Evolutionary conservation across 257 asterid genomes (phyloP), one percentile per base, ranked within the genome.

Genomic region (Vinca minor): DNA sequence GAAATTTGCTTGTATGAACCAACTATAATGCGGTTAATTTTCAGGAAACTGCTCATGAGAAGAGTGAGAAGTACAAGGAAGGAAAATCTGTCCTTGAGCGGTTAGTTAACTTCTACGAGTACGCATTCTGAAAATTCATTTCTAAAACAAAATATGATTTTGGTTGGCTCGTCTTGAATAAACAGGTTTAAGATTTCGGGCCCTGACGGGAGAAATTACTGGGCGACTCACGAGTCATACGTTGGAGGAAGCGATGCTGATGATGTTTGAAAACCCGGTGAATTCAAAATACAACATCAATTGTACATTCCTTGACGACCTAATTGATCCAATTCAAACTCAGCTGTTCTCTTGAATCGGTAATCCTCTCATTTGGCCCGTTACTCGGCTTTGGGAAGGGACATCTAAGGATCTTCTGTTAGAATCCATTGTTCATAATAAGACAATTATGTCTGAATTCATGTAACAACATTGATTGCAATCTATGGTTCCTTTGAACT

Each of bases 51-150:
- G 97, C 97, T 20, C 85, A 77, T n/a, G 96, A 90, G 55, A 87
- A 84, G 91, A 66, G 78, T 48, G 95, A 87, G 73, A 85, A 85
- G 90, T 90, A 90, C 93, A 90, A 90, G 82, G 97, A 87, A 81
- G 96, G 97, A 50, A 90, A 87, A 82, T 90, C 96, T 25, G 96
- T 90, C 55, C 95, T 90, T 23, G 97, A 90, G 73, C 80, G 97
- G 97, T 90, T 35, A 69, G 88, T 78, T 59, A 60, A 20, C 69
- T 45, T 67, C n/a, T 38, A 34, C 38, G 3, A 47, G 57, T 28
- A 68, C 17, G 50, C 41, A 32, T 49, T 45, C 59, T 38, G 25
- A 41, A 54, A 39, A 42, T 50, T 13, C 47, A 25, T 48, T 25
- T 35, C 64, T 31, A 45, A 31, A 41, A 2, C 38, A 10, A 39